These are phyloP conservation scores for Saccharomyces hybrid DNA, from an alignment of 1,139 yeast species.

Conservation along the genomic window DNA sequence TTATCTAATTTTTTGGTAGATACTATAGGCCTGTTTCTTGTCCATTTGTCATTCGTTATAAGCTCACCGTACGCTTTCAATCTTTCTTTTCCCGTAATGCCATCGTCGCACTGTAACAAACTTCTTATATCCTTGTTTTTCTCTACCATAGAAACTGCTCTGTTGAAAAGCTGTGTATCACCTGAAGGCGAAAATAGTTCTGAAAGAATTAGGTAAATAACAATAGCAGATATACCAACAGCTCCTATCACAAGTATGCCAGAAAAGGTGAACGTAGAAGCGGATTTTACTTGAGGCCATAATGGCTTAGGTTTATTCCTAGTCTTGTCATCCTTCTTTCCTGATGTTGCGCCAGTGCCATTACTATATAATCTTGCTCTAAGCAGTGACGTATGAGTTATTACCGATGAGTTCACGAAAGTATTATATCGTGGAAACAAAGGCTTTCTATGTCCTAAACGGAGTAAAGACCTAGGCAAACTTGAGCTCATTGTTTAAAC, in stretches of 20 bases:
- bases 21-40: slow-evolving; percentile 76
- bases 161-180: slow-evolving; percentile 81
- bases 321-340: neutral
- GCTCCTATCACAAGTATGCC: slow-evolving; percentile 60
- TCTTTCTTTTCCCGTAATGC: slow-evolving; percentile 38
- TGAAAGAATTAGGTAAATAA: slow-evolving; percentile 64
- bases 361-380: neutral
- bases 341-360: neutral
- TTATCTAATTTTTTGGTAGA: slow-evolving; percentile 48
- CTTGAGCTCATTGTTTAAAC: neutral
- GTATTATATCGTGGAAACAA: neutral
- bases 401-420: neutral
- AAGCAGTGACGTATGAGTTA: neutral
- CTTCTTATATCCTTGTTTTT: slow-evolving; percentile 53
- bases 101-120: slow-evolving; percentile 43
- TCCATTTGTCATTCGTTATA: slow-evolving; percentile 63
- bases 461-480: neutral
- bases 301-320: slow-evolving; percentile 13
- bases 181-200: slow-evolving; percentile 85
- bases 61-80: slow-evolving; percentile 80
- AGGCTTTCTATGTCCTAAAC: neutral
- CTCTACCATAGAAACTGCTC: slow-evolving; percentile 72
- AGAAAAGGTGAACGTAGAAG: slow-evolving; percentile 54
- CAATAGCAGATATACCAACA: slow-evolving; percentile 57
- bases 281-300: slow-evolving; percentile 41